These are phyloP conservation scores for Teratosphaeriaceae sp. DNA, from an alignment of 2,329 filamentous ascomycete genomes.

Conservation along the genomic window DNA sequence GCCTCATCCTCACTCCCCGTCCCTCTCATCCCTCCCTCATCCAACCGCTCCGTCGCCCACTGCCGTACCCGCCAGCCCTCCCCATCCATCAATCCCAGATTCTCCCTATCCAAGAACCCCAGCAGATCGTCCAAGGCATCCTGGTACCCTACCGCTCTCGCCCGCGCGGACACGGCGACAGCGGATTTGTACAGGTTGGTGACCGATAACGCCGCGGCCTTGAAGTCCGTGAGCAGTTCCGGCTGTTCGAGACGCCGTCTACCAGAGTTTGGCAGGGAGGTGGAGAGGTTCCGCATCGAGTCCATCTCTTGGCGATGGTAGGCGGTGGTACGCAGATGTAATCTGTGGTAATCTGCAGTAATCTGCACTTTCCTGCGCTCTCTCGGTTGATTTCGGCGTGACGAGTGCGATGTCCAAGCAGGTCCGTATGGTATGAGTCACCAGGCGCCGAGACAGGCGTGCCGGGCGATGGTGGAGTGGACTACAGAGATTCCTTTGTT, in stretches of 20 bases:
- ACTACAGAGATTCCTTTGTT: too few species aligned
- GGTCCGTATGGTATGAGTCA: too few species aligned
- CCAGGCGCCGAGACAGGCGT: too few species aligned
- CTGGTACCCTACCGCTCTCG: constrained; percentile 79
- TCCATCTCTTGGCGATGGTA: constrained; percentile 49
- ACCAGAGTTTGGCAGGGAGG: constrained; percentile 50
- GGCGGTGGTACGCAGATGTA: neutral
- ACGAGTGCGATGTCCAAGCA: too few species aligned
- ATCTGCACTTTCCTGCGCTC: too few species aligned
- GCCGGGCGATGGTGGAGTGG: too few species aligned
- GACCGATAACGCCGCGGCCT: constrained; percentile 83
- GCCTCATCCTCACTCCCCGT: constrained; percentile 59
- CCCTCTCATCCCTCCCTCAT: constrained; percentile 37
- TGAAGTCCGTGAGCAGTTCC: constrained; percentile 77
- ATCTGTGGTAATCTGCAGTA: too few species aligned
- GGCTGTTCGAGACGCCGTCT: constrained; percentile 23
- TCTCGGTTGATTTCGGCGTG: too few species aligned
- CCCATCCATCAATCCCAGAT: constrained; percentile 69
- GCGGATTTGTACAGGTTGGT: constrained; percentile 96
- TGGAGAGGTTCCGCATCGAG: constrained; percentile 58
- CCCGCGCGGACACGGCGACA: constrained; percentile 66
- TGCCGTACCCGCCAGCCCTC: constrained; percentile 63
- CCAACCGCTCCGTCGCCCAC: constrained; percentile 63
- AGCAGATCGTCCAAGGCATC: constrained; percentile 88
- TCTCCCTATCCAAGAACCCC: constrained; percentile 74